phyloP scores from a whole-genome alignment of 2,329 filamentous ascomycete species.

The Capronia coronata region DNA sequence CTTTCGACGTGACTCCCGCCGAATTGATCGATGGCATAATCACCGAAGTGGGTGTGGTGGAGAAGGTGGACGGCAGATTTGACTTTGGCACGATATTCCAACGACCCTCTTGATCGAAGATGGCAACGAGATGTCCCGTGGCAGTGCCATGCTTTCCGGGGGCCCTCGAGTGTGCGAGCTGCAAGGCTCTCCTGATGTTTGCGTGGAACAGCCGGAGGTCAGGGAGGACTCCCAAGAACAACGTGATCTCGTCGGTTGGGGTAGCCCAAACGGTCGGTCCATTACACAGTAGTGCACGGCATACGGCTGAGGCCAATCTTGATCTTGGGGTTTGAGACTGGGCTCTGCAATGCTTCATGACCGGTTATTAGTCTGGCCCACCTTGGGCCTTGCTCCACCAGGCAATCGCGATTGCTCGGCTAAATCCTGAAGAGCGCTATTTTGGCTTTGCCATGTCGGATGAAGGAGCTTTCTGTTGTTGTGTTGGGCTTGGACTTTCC shows the following conservation, averaged over 20 bases:
- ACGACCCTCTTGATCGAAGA: slow-evolving; percentile 4
- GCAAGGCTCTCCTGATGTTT: neutral
- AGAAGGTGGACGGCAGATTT: slow-evolving; percentile 69
- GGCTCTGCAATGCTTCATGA: too few relatives aligned
- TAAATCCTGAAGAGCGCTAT: slow-evolving; percentile 9
- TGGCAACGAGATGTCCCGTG: neutral
- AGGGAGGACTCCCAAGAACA: too few relatives aligned
- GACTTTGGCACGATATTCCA: slow-evolving; percentile 44
- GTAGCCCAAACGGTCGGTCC: too few relatives aligned
- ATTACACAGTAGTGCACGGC: too few relatives aligned
- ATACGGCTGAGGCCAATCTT: too few relatives aligned
- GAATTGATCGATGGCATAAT: slow-evolving; percentile 87
- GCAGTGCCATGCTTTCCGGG: neutral
- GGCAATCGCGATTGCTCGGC: neutral
- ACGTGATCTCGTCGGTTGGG: neutral
- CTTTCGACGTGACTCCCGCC: slow-evolving; percentile 90
- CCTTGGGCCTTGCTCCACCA: neutral
- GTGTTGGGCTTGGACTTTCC: slow-evolving; percentile 32
- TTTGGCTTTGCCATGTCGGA: slow-evolving; percentile 22
- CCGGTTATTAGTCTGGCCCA: too few relatives aligned
- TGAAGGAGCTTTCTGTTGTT: slow-evolving; percentile 22
- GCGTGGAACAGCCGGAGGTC: too few relatives aligned
- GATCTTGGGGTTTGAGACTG: too few relatives aligned
- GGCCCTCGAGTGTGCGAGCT: neutral
- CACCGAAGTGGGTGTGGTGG: slow-evolving; percentile 81